Evolutionary conservation across 169 alveolate genomes (phyloP).

Genomic region (Theileria equi): DNA sequence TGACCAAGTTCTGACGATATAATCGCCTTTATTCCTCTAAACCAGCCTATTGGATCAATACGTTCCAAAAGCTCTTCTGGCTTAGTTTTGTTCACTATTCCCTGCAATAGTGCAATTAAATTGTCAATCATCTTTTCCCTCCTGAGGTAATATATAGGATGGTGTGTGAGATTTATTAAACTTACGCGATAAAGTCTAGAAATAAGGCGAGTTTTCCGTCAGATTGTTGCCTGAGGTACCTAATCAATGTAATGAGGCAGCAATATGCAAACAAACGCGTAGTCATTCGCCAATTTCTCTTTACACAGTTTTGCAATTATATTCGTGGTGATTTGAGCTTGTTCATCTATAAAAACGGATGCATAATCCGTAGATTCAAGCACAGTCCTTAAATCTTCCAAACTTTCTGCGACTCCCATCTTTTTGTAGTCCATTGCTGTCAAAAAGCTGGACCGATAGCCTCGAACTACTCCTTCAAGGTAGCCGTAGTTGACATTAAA

Average conservation of each 20-base stretch:
- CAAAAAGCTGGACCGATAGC: slow-evolving; percentile 92
- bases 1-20: slow-evolving; percentile 90
- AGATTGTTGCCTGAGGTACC: slow-evolving; percentile 85
- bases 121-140: slow-evolving; percentile 97
- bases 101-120: slow-evolving; percentile 96
- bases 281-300: slow-evolving; percentile 95
- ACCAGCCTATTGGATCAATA: slow-evolving; percentile 96
- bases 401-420: slow-evolving; percentile 82
- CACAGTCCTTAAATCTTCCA: slow-evolving; percentile 89
- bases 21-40: slow-evolving; percentile 94
- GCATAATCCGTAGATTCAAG: slow-evolving; percentile 97
- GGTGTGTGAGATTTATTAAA: neutral
- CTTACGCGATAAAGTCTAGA: slow-evolving; percentile 84
- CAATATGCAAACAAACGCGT: slow-evolving; percentile 71
- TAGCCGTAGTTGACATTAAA: slow-evolving; percentile 95
- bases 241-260: slow-evolving; percentile 66
- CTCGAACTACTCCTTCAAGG: slow-evolving; percentile 95
- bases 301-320: slow-evolving; percentile 87
- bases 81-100: slow-evolving; percentile 89
- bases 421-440: slow-evolving; percentile 90
- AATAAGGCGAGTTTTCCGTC: slow-evolving; percentile 83
- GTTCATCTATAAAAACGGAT: slow-evolving; percentile 91
- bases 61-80: slow-evolving; percentile 89
- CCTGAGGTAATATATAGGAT: slow-evolving; percentile 57
- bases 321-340: slow-evolving; percentile 87